Conservation (phyloP, 2,329 filamentous ascomycete species). For the Microdochium nivale region DNA sequence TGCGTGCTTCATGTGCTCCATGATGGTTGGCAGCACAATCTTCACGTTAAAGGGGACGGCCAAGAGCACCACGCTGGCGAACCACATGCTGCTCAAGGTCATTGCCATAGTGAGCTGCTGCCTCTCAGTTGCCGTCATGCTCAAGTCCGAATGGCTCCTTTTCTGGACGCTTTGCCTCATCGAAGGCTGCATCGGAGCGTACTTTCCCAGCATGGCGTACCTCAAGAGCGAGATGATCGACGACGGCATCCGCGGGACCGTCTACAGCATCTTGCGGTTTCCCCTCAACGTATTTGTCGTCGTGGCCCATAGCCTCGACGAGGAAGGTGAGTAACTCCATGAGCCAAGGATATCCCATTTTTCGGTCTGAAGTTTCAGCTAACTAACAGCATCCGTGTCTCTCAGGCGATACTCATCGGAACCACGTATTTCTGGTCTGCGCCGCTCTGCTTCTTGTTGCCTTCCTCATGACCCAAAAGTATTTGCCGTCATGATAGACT, state of each 20-base stretch:
- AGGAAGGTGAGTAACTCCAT: constrained; percentile 24
- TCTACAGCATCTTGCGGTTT: constrained; percentile 48
- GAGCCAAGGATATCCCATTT: no score
- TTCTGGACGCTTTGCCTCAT: constrained; percentile 51
- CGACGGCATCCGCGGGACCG: constrained; percentile 40
- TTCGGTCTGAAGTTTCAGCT: background rate
- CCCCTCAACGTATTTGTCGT: constrained; percentile 49
- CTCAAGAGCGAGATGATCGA: constrained; percentile 45
- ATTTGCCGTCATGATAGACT: background rate
- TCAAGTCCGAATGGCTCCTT: constrained; percentile 31
- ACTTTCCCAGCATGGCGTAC: constrained; percentile 46
- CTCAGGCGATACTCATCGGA: constrained; percentile 4
- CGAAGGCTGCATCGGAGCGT: constrained; percentile 47
- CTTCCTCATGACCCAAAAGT: constrained; percentile 2
- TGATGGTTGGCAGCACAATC: constrained; percentile 44
- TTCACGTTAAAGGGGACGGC: constrained; percentile 26
- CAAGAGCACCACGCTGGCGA: constrained; percentile 20
- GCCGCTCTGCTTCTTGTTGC: constrained; percentile 3
- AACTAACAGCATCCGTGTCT: background rate
- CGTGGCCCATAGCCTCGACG: constrained; percentile 32
- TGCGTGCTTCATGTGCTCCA: constrained; percentile 46
- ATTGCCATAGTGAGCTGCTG: constrained; percentile 22
- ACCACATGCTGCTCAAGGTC: constrained; percentile 23
- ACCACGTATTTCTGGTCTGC: constrained; percentile 5
- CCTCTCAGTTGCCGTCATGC: constrained; percentile 30